phyloP scores from a whole-genome alignment of 371 early-diverging fungal species.

The Zychaea mexicana region DNA sequence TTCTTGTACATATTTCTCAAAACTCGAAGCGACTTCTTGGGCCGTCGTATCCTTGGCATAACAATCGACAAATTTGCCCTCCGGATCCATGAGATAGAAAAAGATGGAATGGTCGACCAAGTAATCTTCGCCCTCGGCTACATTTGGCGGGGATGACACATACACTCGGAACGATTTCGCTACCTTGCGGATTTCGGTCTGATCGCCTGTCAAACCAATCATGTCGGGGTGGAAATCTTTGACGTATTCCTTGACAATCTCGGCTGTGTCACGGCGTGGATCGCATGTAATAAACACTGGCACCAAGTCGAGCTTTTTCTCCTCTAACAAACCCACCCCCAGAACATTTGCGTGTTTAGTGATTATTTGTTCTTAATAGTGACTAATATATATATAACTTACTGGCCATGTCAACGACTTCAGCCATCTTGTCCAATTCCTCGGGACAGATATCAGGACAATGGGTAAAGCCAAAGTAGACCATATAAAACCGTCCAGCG shows the following conservation, averaged over 20 bases:
- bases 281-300: slow-evolving; percentile 98
- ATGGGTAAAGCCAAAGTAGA: slow-evolving; percentile 98
- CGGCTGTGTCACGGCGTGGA: slow-evolving; percentile 90
- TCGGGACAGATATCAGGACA: slow-evolving; percentile 99
- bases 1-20: slow-evolving; percentile 58
- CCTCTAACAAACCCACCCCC: slow-evolving; percentile 32
- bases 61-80: slow-evolving; percentile 89
- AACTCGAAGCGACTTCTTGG: slow-evolving; percentile 58
- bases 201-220: slow-evolving; percentile 89
- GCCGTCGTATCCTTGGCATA: slow-evolving; percentile 82
- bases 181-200: slow-evolving; percentile 79
- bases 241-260: slow-evolving; percentile 86
- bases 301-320: slow-evolving; percentile 61
- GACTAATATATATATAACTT: background rate
- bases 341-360: too few relatives aligned
- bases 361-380: too few relatives aligned
- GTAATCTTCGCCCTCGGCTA: slow-evolving; percentile 89
- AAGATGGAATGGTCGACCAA: slow-evolving; percentile 98
- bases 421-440: slow-evolving; percentile 96
- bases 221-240: slow-evolving; percentile 93
- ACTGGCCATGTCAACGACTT: slow-evolving; percentile 77
- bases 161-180: slow-evolving; percentile 96
- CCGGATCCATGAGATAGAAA: slow-evolving; percentile 94
- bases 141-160: slow-evolving; percentile 84
- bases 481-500: slow-evolving; percentile 80